Evolutionary conservation across 306 rosid species (phyloP).

Genomic region (Erythrophleum fordii): DNA sequence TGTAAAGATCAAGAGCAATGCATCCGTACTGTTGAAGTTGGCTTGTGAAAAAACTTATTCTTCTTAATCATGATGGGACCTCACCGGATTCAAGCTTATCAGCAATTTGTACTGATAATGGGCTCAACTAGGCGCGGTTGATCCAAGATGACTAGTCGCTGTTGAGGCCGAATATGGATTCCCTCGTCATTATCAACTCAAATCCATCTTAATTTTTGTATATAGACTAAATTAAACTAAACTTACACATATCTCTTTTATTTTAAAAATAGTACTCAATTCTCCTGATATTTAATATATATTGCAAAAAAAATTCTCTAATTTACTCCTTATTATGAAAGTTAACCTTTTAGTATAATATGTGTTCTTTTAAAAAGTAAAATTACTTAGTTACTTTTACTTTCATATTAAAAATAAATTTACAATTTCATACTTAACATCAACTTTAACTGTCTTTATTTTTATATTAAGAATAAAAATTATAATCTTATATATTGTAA

Average conservation of each 20-base stretch:
- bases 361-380: no score
- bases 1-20: neutral
- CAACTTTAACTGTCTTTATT: no score
- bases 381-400: no score
- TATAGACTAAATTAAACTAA: neutral
- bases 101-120: neutral
- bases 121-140: neutral
- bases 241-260: neutral
- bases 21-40: conserved; percentile 11
- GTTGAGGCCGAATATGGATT: neutral
- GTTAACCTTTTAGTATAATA: no score
- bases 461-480: no score
- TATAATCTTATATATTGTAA: no score
- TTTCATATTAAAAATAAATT: no score
- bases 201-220: neutral
- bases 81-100: neutral
- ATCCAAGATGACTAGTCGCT: neutral
- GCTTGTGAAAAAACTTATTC: neutral
- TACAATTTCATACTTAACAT: no score
- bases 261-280: neutral
- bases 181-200: neutral
- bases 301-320: neutral
- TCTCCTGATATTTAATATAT: neutral
- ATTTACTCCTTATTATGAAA: no score
- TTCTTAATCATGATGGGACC: neutral